Conservation (phyloP, 371 early-diverging fungal genomes). For the Haplosporangium sp. region DNA sequence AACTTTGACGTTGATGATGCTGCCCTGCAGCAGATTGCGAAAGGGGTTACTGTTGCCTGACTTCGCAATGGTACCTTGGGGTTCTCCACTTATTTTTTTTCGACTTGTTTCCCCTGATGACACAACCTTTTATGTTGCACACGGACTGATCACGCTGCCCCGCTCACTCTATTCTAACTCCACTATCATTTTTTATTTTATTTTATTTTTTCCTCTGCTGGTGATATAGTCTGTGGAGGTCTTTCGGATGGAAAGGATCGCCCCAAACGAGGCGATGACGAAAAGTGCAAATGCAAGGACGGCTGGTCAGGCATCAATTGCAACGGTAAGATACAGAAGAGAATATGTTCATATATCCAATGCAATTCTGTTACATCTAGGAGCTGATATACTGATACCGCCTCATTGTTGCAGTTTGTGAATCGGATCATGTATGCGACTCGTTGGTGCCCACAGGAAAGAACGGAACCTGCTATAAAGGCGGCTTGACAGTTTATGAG, state of each 20-base stretch:
- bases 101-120: no score
- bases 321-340: constrained; percentile 68
- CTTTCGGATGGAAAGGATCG: constrained; percentile 75
- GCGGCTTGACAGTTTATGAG: constrained; percentile 79
- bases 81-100: no score
- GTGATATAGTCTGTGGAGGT: constrained; percentile 71
- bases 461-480: constrained; percentile 88
- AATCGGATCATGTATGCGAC: constrained; percentile 78
- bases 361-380: not conserved
- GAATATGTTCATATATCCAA: constrained; percentile 7
- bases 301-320: constrained; percentile 96
- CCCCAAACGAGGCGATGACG: constrained; percentile 63
- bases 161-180: not conserved
- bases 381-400: not conserved
- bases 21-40: no score
- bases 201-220: constrained; percentile 3
- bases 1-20: no score
- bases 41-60: no score
- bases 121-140: no score
- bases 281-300: constrained; percentile 80
- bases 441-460: constrained; percentile 77
- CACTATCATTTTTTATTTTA: not conserved
- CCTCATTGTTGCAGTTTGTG: constrained; percentile 71
- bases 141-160: not conserved
- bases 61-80: no score